phyloP scores from a whole-genome alignment of 352 stramenopile species.

The Chrysophaeum taylorii region DNA sequence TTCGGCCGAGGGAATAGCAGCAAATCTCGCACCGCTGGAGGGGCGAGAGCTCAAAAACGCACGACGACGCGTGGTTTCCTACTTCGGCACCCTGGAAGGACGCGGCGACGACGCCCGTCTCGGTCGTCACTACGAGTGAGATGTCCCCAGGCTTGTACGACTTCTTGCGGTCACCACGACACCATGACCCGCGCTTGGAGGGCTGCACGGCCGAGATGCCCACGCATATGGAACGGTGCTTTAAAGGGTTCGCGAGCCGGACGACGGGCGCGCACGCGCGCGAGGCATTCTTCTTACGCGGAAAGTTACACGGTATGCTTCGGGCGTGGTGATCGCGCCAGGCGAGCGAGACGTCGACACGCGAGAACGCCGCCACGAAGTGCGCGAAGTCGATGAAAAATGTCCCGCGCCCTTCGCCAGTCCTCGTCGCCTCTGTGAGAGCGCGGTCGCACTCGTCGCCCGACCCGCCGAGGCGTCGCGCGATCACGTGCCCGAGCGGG shows the following conservation, averaged over 20 bases:
- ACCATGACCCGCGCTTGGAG: conserved; percentile 35
- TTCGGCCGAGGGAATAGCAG: background rate
- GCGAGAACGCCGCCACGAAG: conserved; percentile 44
- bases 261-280: conserved; percentile 29
- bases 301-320: conserved; percentile 41
- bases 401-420: conserved; percentile 36
- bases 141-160: conserved; percentile 45
- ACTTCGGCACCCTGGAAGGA: background rate
- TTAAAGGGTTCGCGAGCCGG: no score
- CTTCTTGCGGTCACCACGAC: conserved; percentile 40
- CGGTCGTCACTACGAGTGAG: conserved; percentile 35
- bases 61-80: no score
- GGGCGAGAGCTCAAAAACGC: no score
- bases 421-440: conserved; percentile 36
- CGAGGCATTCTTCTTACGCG: conserved; percentile 39
- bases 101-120: background rate
- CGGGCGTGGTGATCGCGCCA: conserved; percentile 39
- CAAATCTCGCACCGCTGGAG: background rate
- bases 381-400: conserved; percentile 40
- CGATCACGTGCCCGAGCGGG: no score
- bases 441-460: no score
- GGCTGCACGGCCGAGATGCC: conserved; percentile 48
- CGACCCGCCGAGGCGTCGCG: no score
- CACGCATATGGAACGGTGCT: no score
- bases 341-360: conserved; percentile 45